Conservation (phyloP, 495 filamentous ascomycete genomes). For the Cercophora samala region DNA sequence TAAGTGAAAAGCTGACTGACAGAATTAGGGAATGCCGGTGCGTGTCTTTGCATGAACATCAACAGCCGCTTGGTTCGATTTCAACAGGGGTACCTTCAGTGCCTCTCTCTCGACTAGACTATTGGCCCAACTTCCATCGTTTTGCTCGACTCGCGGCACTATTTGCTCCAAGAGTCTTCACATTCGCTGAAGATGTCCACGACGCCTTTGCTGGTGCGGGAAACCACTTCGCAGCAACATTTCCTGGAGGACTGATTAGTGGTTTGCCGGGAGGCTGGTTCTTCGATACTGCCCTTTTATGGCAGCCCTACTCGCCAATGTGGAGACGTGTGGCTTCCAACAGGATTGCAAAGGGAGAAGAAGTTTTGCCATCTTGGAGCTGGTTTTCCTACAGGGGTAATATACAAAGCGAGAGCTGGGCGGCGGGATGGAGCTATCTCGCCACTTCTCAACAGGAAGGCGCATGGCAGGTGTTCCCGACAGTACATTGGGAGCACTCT, state of each 20-base stretch:
- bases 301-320: conserved; percentile 19
- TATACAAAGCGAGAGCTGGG: conserved; percentile 22
- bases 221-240: conserved; percentile 6
- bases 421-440: conserved; percentile 16
- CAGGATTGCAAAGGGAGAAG: not conserved
- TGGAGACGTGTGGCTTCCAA: conserved; percentile 3
- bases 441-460: not conserved
- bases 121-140: conserved; percentile 24
- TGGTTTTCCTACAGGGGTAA: conserved; percentile 25
- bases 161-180: conserved; percentile 14
- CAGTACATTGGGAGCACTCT: conserved; percentile 19
- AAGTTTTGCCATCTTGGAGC: conserved; percentile 24
- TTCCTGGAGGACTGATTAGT: conserved; percentile 17
- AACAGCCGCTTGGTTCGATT: not conserved
- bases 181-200: conserved; percentile 15
- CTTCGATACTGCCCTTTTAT: conserved; percentile 19
- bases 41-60: conserved; percentile 7
- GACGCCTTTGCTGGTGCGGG: conserved; percentile 25
- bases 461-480: conserved; percentile 11
- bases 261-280: conserved; percentile 19
- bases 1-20: conserved; percentile 11
- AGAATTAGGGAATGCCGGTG: conserved; percentile 6
- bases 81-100: not conserved
- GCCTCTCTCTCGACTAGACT: not conserved
- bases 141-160: conserved; percentile 18